These are phyloP conservation scores for Sparassis latifolia DNA, from an alignment of 1,284 basidiomycete genomes.

Conservation along the genomic window DNA sequence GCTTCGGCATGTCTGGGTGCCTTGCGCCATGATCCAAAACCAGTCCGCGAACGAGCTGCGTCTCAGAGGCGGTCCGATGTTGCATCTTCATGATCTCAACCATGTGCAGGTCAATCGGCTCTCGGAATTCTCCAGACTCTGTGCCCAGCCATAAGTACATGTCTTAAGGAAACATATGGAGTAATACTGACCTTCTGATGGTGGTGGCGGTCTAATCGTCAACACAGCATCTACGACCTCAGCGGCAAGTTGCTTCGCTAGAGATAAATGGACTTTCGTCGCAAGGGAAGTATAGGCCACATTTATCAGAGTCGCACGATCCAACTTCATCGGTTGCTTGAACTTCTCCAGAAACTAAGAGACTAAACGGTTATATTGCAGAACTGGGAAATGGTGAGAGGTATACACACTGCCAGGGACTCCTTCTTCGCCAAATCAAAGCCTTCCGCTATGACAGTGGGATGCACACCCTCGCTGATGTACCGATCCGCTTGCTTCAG, in stretches of 20 bases:
- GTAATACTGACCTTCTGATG: constrained; percentile 43
- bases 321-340: constrained; percentile 70
- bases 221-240: constrained; percentile 96
- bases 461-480: constrained; percentile 97
- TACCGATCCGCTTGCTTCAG: constrained; percentile 97
- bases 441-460: constrained; percentile 91
- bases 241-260: constrained; percentile 87
- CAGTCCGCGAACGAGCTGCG: constrained; percentile 92
- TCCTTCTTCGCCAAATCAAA: constrained; percentile 98
- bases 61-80: constrained; percentile 96
- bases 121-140: constrained; percentile 61
- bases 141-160: constrained; percentile 27
- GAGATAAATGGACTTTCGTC: constrained; percentile 82
- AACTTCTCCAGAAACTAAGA: constrained; percentile 87
- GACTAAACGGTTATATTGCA: neutral
- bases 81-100: constrained; percentile 99
- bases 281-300: constrained; percentile 93
- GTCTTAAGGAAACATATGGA: neutral
- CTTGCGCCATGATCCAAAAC: constrained; percentile 95
- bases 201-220: constrained; percentile 74
- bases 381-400: neutral
- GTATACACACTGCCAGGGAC: constrained; percentile 65
- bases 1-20: constrained; percentile 99
- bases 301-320: constrained; percentile 87
- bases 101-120: constrained; percentile 99